Evolutionary conservation across 495 filamentous ascomycete species (phyloP), one percentile per base, ranked within the genome.

Genomic region (Neurospora sp.): DNA sequence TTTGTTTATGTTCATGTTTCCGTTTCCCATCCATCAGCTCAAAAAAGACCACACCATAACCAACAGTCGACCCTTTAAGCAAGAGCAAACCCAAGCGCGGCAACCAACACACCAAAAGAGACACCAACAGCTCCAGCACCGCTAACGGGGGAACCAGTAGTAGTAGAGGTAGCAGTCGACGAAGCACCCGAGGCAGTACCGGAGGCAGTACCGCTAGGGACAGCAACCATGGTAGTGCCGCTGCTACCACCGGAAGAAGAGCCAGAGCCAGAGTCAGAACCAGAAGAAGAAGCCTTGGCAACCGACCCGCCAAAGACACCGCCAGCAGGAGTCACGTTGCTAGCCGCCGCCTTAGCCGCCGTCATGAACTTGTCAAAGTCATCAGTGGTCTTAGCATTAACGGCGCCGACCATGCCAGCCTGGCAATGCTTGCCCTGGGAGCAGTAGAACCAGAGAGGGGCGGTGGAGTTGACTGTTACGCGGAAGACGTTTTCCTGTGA

Each of bases 361-460:
- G 16, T 40, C 39, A 38, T 9, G 74, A 79, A 83, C n/a, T 70
- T 42, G 23, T 74, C 74, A 18, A 82, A 72, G 5, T 74, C 75
- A 12, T 72, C 39, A 42, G 23, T 31, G 39, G 35, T 71, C 23
- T 4, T 70, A 38, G 78, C 75, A 80, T 82, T 82, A 76, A 83
- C 75, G 73, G 81, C 77, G 74, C 78, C 82, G 27, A 78, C 77
- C 82, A 82, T 82, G 76, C 82, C 80, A 44, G 77, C 76, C 14
- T 73, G 73, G 78, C 82, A 83, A 76, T 82, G 80, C 39, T 77
- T 70, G 38, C 76, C 79, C 49, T 80, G 79, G 27, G 82, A 81
- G 80, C 88, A 90, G 79, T 90, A 90, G 74, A 84, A 84, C 78
- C 85, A 86, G 69, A 88, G 82, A 1, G 88, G 87, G 18, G 84